phyloP scores from a whole-genome alignment of 805 yeast genomes.

The Yamadazyma tumulicola region DNA sequence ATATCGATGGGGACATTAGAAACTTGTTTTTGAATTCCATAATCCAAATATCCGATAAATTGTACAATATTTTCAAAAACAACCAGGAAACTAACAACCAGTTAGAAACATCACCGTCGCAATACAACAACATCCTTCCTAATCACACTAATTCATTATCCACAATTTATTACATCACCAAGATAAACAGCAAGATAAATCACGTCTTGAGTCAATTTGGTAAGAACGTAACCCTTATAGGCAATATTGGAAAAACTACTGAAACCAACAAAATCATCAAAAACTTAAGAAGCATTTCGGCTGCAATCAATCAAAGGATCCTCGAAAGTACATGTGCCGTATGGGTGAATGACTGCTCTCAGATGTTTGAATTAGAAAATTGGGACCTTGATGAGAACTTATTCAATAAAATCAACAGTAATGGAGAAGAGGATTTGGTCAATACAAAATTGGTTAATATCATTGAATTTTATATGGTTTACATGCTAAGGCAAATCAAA shows the following conservation, averaged over 20 bases:
- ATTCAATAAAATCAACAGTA: conserved; percentile 6
- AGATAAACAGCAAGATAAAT: conserved; percentile 25
- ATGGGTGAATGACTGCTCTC: conserved; percentile 45
- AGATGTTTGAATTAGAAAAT: conserved; percentile 40
- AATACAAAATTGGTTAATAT: conserved; percentile 34
- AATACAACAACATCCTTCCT: conserved; percentile 36
- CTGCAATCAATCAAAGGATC: conserved; percentile 33
- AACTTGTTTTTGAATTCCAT: conserved; percentile 23
- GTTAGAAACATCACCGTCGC: conserved; percentile 33
- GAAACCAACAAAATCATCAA: conserved; percentile 38
- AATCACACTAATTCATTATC: conserved; percentile 40
- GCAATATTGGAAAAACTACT: conserved; percentile 26
- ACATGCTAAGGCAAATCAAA: conserved; percentile 28
- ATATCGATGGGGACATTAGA: conserved; percentile 25
- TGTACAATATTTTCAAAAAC: conserved; percentile 28
- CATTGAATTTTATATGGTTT: conserved; percentile 34
- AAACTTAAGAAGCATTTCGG: conserved; percentile 28
- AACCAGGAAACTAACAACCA: conserved; percentile 24
- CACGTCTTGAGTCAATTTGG: conserved; percentile 30
- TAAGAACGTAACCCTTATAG: conserved; percentile 26
- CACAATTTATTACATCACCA: conserved; percentile 31
- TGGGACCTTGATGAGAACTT: conserved; percentile 30
- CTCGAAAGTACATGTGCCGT: conserved; percentile 41
- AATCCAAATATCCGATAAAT: conserved; percentile 21
- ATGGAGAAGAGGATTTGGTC: conserved; percentile 17